Percentiles rank a stretch among this genome's conserved stretches.
Evolutionary conservation across 2,329 filamentous ascomycete species (phyloP).

Genomic region (Dissoconium aciculare): DNA sequence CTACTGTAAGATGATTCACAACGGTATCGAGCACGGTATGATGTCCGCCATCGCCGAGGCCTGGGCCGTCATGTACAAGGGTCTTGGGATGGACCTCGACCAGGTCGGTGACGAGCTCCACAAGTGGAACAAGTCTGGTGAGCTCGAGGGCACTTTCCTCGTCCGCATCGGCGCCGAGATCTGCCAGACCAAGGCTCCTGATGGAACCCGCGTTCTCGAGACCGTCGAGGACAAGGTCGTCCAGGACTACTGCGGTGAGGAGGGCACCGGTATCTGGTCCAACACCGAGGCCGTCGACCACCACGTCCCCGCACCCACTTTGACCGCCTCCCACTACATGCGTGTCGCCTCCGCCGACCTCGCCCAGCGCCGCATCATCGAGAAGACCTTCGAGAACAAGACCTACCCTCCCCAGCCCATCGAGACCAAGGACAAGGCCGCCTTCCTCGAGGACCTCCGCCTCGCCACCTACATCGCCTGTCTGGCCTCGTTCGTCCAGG

Average conservation of each 20-base stretch:
- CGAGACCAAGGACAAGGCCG: slow-evolving; percentile 19
- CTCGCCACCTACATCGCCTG: slow-evolving; percentile 47
- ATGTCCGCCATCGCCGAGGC: slow-evolving; percentile 47
- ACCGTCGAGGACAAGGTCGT: slow-evolving; percentile 56
- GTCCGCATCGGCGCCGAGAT: slow-evolving; percentile 49
- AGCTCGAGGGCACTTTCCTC: slow-evolving; percentile 46
- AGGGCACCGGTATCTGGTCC: slow-evolving; percentile 54
- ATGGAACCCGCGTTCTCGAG: slow-evolving; percentile 38
- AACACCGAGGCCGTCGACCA: slow-evolving; percentile 45
- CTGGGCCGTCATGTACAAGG: slow-evolving; percentile 47
- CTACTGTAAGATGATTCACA: slow-evolving; percentile 64
- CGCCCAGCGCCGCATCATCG: slow-evolving; percentile 37
- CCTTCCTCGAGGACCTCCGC: slow-evolving; percentile 44
- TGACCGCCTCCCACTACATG: slow-evolving; percentile 48
- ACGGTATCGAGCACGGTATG: slow-evolving; percentile 61
- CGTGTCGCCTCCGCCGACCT: slow-evolving; percentile 50
- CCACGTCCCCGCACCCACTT: slow-evolving; percentile 49
- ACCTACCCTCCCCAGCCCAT: slow-evolving; percentile 26
- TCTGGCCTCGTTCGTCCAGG: slow-evolving; percentile 49
- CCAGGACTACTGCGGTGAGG: slow-evolving; percentile 50
- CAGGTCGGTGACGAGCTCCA: slow-evolving; percentile 46
- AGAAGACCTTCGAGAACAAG: slow-evolving; percentile 30
- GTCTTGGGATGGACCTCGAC: slow-evolving; percentile 44
- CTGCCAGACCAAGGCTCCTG: slow-evolving; percentile 36
- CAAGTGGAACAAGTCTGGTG: slow-evolving; percentile 45